These are phyloP conservation scores for Theileria luwenshuni DNA, from an alignment of 169 alveolate genomes.

Conservation along the genomic window DNA sequence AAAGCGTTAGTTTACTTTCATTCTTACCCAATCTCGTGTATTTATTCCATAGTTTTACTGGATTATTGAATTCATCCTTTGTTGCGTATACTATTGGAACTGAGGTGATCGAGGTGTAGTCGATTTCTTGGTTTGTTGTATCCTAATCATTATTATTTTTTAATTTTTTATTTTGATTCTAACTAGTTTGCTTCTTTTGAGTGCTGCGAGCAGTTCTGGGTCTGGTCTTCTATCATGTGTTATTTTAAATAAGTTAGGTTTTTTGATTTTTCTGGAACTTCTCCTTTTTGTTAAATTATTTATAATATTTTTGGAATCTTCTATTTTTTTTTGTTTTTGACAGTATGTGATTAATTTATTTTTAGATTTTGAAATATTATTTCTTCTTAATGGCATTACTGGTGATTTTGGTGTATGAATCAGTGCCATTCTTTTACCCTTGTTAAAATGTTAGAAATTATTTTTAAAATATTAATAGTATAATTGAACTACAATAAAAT, in stretches of 20 bases:
- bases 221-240: constrained; percentile 61
- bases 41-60: constrained; percentile 68
- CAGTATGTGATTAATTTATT: neutral
- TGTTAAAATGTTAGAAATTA: neutral
- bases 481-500: neutral
- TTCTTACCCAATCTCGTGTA: constrained; percentile 46
- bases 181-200: constrained; percentile 73
- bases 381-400: neutral
- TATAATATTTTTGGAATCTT: neutral
- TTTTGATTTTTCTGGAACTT: constrained; percentile 31
- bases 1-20: neutral
- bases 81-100: constrained; percentile 77
- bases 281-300: constrained; percentile 16
- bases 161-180: neutral
- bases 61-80: constrained; percentile 73
- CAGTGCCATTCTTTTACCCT: constrained; percentile 3
- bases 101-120: constrained; percentile 44
- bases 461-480: neutral
- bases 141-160: constrained; percentile 22
- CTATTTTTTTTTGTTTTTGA: neutral
- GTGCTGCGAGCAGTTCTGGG: constrained; percentile 70
- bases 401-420: neutral
- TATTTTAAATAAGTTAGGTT: constrained; percentile 40
- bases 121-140: constrained; percentile 16
- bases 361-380: constrained; percentile 1